Base-by-base conservation (phyloP, 2,329 filamentous ascomycete genomes). In the Cordyceps cicadae region DNA sequence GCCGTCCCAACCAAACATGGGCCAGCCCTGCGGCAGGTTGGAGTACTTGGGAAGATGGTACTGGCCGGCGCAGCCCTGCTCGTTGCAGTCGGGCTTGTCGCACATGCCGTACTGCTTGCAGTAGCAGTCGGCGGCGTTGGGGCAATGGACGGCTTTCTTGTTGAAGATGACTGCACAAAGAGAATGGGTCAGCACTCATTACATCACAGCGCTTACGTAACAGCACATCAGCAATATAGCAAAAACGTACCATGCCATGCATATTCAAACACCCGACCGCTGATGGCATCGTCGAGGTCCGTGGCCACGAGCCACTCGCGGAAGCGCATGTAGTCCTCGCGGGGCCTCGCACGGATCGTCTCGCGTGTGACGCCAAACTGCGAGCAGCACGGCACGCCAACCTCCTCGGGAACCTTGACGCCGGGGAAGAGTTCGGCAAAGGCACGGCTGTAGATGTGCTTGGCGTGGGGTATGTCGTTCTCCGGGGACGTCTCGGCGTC, bases 71-170 rank as follows among this genome's bases (percentile, higher is more conserved):
- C 86, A 88, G 29, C 74, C 75, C 24, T 76, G 73, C 19, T 74
- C 68, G 1, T 74, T 69, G 66, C 76, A 79, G 14, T 72, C 65
- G 43, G 77, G 60, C 26, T 29, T 52, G 54, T 74, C 68, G 70
- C 87, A 89, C 29, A 86, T 66, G 0, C 86, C 86, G 66, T 85
- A 89, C 17, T 84, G 78, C 46, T 85, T 82, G 72, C 87, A 89
- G 69, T 88, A 88, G 68, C 86, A 89, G 9, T 82, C 79, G 51
- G 76, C 71, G 1, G 83, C 83, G 19, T 75, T 74, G 0, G 87
- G 87, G 64, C 86, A 89, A 65, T 86, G 78, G 1, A 87, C 77
- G 7, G 79, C 69, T 26, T 78, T 71, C 64, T 82, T 81, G 58
- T 81, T 81, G 65, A 85, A 86, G 12, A 85, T 82, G 63, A 85